Evolutionary conservation across 139 green algal genomes (phyloP).

Genomic region (Volvox reticuliferus): DNA sequence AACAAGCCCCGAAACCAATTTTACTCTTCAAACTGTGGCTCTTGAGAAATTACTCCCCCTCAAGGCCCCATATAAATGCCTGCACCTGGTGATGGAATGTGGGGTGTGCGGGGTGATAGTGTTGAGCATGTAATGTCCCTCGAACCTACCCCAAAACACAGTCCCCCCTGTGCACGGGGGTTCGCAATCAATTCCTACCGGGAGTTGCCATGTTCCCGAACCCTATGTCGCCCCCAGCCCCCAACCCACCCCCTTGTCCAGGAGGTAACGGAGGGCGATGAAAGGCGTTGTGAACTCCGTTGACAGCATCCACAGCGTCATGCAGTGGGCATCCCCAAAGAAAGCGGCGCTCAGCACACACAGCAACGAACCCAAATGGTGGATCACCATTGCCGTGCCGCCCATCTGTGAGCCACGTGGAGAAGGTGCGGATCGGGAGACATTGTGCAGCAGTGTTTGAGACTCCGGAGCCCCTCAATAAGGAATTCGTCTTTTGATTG

Average conservation of each 20-base stretch:
- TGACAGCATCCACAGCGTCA: slow-evolving; percentile 60
- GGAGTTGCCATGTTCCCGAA: background rate
- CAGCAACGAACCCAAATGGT: slow-evolving; percentile 50
- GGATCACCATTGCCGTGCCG: slow-evolving; percentile 54
- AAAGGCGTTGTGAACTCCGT: slow-evolving; percentile 65
- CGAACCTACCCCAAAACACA: background rate
- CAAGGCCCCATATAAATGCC: too few relatives aligned
- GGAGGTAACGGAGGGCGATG: slow-evolving; percentile 38
- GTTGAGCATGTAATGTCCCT: background rate
- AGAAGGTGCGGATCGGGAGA: too few relatives aligned
- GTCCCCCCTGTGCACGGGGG: background rate
- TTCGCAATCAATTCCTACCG: background rate
- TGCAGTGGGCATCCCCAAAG: slow-evolving; percentile 47
- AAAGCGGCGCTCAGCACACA: slow-evolving; percentile 29
- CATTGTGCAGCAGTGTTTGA: too few relatives aligned
- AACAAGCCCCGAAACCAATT: too few relatives aligned
- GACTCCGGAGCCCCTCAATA: too few relatives aligned
- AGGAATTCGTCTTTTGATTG: too few relatives aligned
- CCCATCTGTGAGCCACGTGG: slow-evolving; percentile 47
- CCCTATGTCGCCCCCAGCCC: background rate
- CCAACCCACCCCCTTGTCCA: background rate
- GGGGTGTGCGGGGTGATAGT: background rate
- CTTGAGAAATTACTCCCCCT: too few relatives aligned
- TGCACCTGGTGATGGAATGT: too few relatives aligned
- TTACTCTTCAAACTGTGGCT: too few relatives aligned